A percentile compares a stretch with the other conserved stretches of the same genome.
phyloP scores from a whole-genome alignment of 495 filamentous ascomycete species.

The Tuber magnatum region DNA sequence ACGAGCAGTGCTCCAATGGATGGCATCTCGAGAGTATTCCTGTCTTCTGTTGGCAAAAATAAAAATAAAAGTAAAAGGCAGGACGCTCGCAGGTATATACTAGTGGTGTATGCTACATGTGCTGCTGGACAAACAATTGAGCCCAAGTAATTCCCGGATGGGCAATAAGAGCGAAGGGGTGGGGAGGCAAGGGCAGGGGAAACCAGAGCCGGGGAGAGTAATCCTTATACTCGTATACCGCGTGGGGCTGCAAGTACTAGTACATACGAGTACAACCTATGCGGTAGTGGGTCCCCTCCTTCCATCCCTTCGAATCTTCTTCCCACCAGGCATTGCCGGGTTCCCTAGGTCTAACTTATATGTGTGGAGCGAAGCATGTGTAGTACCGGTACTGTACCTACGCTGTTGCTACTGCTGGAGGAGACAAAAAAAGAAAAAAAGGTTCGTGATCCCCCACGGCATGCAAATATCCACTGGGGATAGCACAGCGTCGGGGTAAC shows the following conservation, averaged over 20 bases:
- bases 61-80: no score
- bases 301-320: background rate
- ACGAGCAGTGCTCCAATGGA: conserved; percentile 10
- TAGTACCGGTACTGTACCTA: no score
- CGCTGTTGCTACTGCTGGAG: no score
- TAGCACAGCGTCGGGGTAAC: no score
- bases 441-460: no score
- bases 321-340: background rate
- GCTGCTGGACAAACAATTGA: background rate
- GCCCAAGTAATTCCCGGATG: background rate
- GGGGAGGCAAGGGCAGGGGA: background rate
- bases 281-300: no score
- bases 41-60: background rate
- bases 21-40: conserved; percentile 12
- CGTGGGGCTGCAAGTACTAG: background rate
- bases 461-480: no score
- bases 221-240: background rate
- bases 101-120: background rate
- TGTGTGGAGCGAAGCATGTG: no score
- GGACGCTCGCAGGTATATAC: background rate
- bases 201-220: background rate
- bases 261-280: no score
- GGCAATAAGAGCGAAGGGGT: background rate
- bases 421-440: no score
- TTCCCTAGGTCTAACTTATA: background rate